These are phyloP conservation scores for Nicotiana tomentosiformis DNA, from an alignment of 257 asterid species.

Conservation along the genomic window DNA sequence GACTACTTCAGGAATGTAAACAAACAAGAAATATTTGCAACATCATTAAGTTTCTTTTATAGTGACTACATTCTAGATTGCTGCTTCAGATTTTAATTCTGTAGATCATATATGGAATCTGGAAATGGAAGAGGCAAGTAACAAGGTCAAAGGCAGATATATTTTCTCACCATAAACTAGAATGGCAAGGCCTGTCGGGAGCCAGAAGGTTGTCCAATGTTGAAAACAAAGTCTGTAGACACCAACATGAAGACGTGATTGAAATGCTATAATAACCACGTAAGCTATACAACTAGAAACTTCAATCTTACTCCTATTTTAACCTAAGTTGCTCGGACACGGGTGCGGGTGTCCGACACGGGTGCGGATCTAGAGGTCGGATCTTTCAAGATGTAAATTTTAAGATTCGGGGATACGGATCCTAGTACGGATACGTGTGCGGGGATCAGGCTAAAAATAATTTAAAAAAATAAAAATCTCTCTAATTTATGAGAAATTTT, in stretches of 20 bases:
- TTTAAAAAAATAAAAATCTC: too few species aligned
- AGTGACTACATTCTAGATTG: not conserved
- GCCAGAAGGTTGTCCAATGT: slow-evolving; percentile 28
- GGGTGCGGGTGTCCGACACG: too few species aligned
- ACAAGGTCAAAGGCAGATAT: not conserved
- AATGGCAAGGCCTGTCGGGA: slow-evolving; percentile 28
- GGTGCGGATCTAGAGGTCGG: too few species aligned
- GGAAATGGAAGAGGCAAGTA: not conserved
- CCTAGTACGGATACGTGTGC: too few species aligned
- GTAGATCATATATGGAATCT: not conserved
- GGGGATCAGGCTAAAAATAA: too few species aligned
- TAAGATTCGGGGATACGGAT: too few species aligned
- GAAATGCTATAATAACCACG: not conserved
- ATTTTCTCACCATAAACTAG: slow-evolving; percentile 30
- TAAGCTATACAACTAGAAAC: not conserved
- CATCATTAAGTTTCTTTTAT: not conserved
- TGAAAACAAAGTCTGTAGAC: slow-evolving; percentile 24
- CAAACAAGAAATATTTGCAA: not conserved
- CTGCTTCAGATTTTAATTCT: not conserved
- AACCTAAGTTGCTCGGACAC: too few species aligned
- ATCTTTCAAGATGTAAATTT: too few species aligned
- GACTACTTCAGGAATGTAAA: not conserved
- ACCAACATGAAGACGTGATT: not conserved
- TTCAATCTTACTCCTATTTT: not conserved
- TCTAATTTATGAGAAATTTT: too few species aligned